Evolutionary conservation across 371 early-diverging fungal species (phyloP).

Genomic region (Mortierella sp.): DNA sequence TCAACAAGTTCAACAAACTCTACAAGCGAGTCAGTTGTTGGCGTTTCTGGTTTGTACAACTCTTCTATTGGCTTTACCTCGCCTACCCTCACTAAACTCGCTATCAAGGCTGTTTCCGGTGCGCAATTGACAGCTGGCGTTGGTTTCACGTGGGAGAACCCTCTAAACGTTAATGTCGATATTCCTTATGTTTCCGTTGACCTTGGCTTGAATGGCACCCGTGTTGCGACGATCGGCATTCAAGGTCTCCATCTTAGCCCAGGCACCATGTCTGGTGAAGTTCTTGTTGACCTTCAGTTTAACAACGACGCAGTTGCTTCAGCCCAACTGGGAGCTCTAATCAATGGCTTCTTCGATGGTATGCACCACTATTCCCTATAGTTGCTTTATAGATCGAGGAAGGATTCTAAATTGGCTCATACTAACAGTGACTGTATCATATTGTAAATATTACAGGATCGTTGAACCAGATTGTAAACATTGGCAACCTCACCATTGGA

Average conservation of each 20-base stretch:
- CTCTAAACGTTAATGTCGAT: slow-evolving; percentile 42
- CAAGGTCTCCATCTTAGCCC: slow-evolving; percentile 28
- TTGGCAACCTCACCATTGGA: slow-evolving; percentile 53
- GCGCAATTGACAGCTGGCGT: slow-evolving; percentile 41
- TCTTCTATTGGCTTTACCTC: slow-evolving; percentile 28
- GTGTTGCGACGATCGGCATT: slow-evolving; percentile 30
- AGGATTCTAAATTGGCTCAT: not conserved
- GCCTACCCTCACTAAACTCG: slow-evolving; percentile 42
- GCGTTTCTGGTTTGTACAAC: slow-evolving; percentile 34
- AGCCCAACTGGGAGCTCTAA: slow-evolving; percentile 31
- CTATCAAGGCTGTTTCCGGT: slow-evolving; percentile 35
- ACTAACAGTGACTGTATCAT: not conserved
- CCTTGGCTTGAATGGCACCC: slow-evolving; percentile 44
- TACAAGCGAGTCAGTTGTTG: slow-evolving; percentile 30
- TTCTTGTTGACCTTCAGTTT: slow-evolving; percentile 40
- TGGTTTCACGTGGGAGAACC: slow-evolving; percentile 49
- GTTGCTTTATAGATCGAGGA: not conserved
- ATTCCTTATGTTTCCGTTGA: slow-evolving; percentile 39
- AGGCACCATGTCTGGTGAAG: slow-evolving; percentile 40
- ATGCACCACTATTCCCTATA: not conserved
- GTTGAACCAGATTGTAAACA: slow-evolving; percentile 41
- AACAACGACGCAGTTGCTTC: slow-evolving; percentile 46
- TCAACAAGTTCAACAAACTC: not conserved
- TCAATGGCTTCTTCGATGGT: slow-evolving; percentile 44
- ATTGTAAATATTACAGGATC: slow-evolving; percentile 17